Percentiles rank a stretch among this genome's conserved stretches.
Evolutionary conservation across 2,329 filamentous ascomycete species (phyloP).

Genomic region (Elsinoe fawcettii): DNA sequence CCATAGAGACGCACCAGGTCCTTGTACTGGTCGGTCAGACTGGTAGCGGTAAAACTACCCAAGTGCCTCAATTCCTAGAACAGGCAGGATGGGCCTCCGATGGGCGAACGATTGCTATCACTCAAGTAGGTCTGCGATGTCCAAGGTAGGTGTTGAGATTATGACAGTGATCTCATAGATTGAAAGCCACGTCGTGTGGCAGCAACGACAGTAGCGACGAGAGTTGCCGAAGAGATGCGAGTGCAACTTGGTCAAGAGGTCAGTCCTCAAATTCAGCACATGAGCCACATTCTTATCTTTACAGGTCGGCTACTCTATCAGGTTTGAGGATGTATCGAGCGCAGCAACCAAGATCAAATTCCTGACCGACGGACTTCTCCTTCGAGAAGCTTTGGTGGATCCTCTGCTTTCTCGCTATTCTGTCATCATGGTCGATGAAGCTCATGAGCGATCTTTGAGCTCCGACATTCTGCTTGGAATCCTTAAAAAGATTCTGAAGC

Average conservation of each 20-base stretch:
- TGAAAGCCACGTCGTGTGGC: constrained; percentile 76
- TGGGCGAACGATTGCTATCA: constrained; percentile 77
- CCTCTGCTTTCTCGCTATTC: constrained; percentile 85
- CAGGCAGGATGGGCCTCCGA: constrained; percentile 80
- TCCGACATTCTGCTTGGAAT: constrained; percentile 86
- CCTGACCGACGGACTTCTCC: constrained; percentile 82
- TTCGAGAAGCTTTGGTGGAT: constrained; percentile 88
- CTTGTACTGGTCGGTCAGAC: constrained; percentile 90
- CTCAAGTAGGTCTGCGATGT: constrained; percentile 59
- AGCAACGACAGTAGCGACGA: constrained; percentile 77
- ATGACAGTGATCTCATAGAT: constrained; percentile 29
- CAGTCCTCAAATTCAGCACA: neutral
- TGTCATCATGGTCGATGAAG: constrained; percentile 96
- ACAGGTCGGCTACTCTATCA: constrained; percentile 72
- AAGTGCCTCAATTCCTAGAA: constrained; percentile 86
- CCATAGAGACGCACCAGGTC: constrained; percentile 75
- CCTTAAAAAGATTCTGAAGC: constrained; percentile 80
- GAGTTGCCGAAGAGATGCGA: constrained; percentile 82
- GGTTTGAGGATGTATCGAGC: constrained; percentile 85
- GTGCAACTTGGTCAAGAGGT: constrained; percentile 76
- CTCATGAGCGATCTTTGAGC: constrained; percentile 86
- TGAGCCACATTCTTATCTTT: neutral
- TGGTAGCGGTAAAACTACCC: constrained; percentile 90
- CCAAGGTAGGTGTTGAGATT: constrained; percentile 16
- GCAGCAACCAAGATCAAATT: constrained; percentile 85